Conservation (phyloP, 208 protist species). For the Trichomonas tenax region DNA sequence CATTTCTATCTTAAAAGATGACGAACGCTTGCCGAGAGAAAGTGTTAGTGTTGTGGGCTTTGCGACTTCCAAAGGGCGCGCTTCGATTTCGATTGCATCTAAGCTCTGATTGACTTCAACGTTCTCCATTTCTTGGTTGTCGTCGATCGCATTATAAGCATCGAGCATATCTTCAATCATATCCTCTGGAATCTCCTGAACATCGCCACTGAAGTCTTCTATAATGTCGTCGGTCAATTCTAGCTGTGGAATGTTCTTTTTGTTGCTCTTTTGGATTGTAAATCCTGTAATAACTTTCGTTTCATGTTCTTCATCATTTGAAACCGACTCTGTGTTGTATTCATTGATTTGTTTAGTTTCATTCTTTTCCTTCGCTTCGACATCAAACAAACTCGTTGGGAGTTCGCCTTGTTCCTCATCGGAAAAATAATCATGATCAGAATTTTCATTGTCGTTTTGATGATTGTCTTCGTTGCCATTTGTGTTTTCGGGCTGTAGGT, state of each 20-base stretch:
- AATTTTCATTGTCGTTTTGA: too few relatives aligned
- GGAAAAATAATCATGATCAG: background rate
- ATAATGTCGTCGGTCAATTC: too few relatives aligned
- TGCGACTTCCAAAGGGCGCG: background rate
- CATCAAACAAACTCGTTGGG: background rate
- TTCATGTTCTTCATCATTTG: background rate
- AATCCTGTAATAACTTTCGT: background rate
- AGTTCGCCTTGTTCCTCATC: background rate
- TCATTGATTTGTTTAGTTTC: background rate
- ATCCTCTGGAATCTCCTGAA: background rate
- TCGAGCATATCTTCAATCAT: background rate
- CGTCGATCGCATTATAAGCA: background rate
- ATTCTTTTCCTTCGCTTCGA: too few relatives aligned
- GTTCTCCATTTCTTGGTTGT: background rate
- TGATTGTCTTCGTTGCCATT: too few relatives aligned
- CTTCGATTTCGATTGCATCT: background rate
- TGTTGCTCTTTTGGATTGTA: background rate
- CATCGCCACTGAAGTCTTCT: background rate
- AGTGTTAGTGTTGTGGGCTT: background rate
- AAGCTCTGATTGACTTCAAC: too few relatives aligned
- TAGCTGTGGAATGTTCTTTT: background rate
- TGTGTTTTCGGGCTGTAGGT: too few relatives aligned
- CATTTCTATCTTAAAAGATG: background rate
- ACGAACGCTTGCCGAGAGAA: background rate
- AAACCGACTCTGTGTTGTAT: background rate